Evolutionary conservation across 345 rosid species (phyloP).

Genomic region (Passiflora organensis): DNA sequence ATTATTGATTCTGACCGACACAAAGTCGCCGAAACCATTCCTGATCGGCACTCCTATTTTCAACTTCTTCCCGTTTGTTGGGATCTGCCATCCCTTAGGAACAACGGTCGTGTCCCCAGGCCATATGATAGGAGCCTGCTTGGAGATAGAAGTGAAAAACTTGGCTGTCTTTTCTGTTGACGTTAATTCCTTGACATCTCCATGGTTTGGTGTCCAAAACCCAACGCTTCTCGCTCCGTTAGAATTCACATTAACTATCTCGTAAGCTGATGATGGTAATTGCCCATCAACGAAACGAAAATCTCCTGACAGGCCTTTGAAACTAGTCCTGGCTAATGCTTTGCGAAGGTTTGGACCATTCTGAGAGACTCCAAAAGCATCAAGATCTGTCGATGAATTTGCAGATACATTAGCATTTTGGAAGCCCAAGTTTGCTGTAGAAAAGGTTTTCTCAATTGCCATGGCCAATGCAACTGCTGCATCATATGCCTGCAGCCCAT

Average conservation of each 20-base stretch:
- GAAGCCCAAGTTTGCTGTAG: background rate
- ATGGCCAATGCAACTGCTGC: slow-evolving; percentile 26
- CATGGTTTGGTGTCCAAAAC: slow-evolving; percentile 40
- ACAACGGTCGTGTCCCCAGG: slow-evolving; percentile 29
- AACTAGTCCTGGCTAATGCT: slow-evolving; percentile 24
- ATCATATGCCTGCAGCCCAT: slow-evolving; percentile 35
- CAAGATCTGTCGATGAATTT: slow-evolving; percentile 26
- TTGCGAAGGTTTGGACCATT: slow-evolving; percentile 35
- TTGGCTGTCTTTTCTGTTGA: slow-evolving; percentile 5
- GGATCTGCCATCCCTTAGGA: slow-evolving; percentile 49
- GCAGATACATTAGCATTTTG: slow-evolving; percentile 9
- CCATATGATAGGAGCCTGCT: slow-evolving; percentile 28
- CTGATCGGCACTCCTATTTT: slow-evolving; percentile 42
- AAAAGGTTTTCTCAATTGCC: slow-evolving; percentile 22
- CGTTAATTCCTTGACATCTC: slow-evolving; percentile 23
- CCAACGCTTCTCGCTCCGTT: slow-evolving; percentile 30
- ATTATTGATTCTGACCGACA: slow-evolving; percentile 28
- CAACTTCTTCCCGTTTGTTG: slow-evolving; percentile 39
- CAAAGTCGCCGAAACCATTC: slow-evolving; percentile 30
- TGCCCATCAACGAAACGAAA: slow-evolving; percentile 31
- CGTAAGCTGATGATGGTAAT: slow-evolving; percentile 26
- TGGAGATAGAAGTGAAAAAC: slow-evolving; percentile 20
- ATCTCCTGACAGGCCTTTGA: slow-evolving; percentile 40
- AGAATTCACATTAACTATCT: slow-evolving; percentile 39
- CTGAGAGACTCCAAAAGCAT: slow-evolving; percentile 32